Conservation (phyloP, 1,139 yeast genomes). For the Neolecta irregularis region DNA sequence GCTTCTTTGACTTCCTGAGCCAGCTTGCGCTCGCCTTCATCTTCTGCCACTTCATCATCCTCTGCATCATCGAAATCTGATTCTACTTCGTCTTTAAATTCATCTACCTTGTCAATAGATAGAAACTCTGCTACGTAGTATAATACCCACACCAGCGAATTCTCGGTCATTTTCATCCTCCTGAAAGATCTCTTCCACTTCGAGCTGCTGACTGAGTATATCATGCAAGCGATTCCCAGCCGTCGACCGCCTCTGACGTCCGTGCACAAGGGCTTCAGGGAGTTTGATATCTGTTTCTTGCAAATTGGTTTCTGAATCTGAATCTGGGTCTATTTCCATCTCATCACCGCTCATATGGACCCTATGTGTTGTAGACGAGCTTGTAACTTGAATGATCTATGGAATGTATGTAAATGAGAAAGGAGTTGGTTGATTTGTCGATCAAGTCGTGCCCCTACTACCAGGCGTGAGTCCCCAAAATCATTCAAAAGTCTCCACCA, state of each 20-base stretch:
- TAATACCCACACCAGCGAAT: constrained; percentile 27
- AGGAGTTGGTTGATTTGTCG: too few relatives aligned
- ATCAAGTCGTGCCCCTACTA: too few relatives aligned
- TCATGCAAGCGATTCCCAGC: constrained; percentile 79
- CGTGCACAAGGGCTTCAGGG: constrained; percentile 15
- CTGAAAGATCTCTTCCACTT: constrained; percentile 45
- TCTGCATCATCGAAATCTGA: constrained; percentile 14
- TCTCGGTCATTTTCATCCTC: constrained; percentile 76
- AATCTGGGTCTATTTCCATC: too few relatives aligned
- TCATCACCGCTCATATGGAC: too few relatives aligned
- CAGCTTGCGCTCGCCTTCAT: constrained; percentile 20
- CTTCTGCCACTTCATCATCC: constrained; percentile 17
- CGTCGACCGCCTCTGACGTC: constrained; percentile 49
- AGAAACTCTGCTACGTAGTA: background rate
- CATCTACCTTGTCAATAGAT: constrained; percentile 18
- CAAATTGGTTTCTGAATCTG: too few relatives aligned
- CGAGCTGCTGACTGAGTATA: constrained; percentile 52
- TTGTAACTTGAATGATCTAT: too few relatives aligned
- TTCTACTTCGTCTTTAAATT: constrained; percentile 21
- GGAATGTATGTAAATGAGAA: too few relatives aligned
- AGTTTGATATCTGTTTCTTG: constrained; percentile 14
- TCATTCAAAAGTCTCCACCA: too few relatives aligned
- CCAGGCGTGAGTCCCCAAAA: too few relatives aligned
- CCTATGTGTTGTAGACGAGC: too few relatives aligned
- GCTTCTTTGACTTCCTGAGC: constrained; percentile 21